Percentiles rank a stretch among this genome's conserved stretches.
Evolutionary conservation across 345 rosid species (phyloP).

Genomic region (Isatis tinctoria): DNA sequence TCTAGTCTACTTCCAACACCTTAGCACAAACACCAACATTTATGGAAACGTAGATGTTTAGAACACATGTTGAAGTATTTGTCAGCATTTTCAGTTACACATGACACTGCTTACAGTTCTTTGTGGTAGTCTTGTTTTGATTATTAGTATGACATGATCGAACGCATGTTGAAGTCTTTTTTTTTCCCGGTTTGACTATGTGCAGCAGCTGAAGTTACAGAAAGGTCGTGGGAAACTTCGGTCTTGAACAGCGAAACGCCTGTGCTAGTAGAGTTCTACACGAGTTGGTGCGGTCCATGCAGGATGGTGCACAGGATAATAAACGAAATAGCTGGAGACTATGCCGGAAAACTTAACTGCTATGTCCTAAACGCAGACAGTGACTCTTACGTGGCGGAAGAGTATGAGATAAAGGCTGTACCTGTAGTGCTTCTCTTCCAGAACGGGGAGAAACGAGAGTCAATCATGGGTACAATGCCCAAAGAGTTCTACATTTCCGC

Average conservation of each 20-base stretch:
- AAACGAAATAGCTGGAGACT: slow-evolving; percentile 77
- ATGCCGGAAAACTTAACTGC: slow-evolving; percentile 66
- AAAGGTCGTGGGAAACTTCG: slow-evolving; percentile 59
- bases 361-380: slow-evolving; percentile 67
- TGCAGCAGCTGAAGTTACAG: slow-evolving; percentile 60
- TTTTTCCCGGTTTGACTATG: neutral
- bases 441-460: slow-evolving; percentile 71
- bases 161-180: no score
- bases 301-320: slow-evolving; percentile 60
- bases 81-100: neutral
- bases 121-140: neutral
- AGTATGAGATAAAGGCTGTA: slow-evolving; percentile 80
- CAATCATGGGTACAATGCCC: slow-evolving; percentile 91
- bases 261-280: slow-evolving; percentile 83
- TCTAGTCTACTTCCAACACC: neutral
- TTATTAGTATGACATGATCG: neutral
- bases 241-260: slow-evolving; percentile 63
- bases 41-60: neutral
- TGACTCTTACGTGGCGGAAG: slow-evolving; percentile 65
- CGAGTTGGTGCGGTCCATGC: slow-evolving; percentile 86
- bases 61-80: neutral
- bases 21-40: neutral
- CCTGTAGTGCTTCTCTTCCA: slow-evolving; percentile 88
- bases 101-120: neutral
- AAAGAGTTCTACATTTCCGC: slow-evolving; percentile 88